These are phyloP conservation scores for Colletotrichum karsti DNA, from an alignment of 2,329 filamentous ascomycete species.

Conservation along the genomic window DNA sequence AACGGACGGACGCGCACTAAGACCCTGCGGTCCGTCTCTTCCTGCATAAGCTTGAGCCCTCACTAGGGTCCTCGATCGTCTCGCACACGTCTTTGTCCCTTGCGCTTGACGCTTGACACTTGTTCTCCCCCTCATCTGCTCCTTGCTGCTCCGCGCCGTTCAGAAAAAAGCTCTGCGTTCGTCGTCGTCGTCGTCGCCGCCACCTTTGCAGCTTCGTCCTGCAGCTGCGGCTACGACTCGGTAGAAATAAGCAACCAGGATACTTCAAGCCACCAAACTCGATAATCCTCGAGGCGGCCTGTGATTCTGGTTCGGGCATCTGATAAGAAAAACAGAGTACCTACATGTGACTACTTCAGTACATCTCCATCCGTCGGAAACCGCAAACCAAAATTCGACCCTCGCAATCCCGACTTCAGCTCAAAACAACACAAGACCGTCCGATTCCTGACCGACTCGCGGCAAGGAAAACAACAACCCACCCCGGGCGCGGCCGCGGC, in stretches of 20 bases:
- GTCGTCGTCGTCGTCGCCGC: conserved; percentile 9
- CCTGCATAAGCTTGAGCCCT: conserved; percentile 29
- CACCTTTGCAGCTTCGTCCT: background rate
- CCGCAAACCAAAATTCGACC: background rate
- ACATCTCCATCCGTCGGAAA: background rate
- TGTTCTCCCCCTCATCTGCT: background rate
- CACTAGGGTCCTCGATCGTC: conserved; percentile 4
- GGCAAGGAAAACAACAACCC: background rate
- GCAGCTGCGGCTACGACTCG: background rate
- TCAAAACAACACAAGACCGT: background rate
- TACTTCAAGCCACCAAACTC: background rate
- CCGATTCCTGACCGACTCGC: background rate
- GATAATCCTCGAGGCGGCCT: background rate
- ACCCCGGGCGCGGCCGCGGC: conserved; percentile 23
- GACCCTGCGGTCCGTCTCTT: conserved; percentile 21
- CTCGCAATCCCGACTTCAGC: background rate
- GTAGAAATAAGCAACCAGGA: background rate
- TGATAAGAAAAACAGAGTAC: no score
- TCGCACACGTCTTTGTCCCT: conserved; percentile 6
- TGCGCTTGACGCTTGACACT: background rate
- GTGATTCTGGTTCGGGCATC: background rate
- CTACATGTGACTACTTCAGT: no score
- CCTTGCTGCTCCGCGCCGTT: conserved; percentile 3
- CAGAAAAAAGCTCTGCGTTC: conserved; percentile 9
- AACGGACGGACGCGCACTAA: conserved; percentile 12